Evolutionary conservation across 2,329 filamentous ascomycete genomes (phyloP).

Genomic region (Microsporum ferrugineum): DNA sequence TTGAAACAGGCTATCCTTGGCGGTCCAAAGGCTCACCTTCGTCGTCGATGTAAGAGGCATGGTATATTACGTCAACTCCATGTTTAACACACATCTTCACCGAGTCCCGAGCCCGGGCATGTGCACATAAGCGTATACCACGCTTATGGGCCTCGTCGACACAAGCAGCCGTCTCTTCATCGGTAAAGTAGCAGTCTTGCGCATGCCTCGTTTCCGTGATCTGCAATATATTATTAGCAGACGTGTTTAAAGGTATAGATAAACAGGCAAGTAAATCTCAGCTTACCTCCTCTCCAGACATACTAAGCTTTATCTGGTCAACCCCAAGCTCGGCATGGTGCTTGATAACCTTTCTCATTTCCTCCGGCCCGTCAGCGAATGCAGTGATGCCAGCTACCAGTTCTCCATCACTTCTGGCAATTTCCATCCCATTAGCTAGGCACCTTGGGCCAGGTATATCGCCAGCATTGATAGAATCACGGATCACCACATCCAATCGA

Average conservation of each 20-base stretch:
- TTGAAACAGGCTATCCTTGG: background rate
- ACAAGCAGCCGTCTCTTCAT: slow-evolving; percentile 38
- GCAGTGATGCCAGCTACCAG: slow-evolving; percentile 35
- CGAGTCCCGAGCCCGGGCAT: slow-evolving; percentile 36
- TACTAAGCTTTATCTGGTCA: slow-evolving; percentile 37
- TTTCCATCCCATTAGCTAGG: slow-evolving; percentile 41
- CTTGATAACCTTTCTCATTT: slow-evolving; percentile 32
- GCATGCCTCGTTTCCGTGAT: slow-evolving; percentile 26
- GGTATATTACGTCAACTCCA: slow-evolving; percentile 40
- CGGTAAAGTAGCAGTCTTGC: slow-evolving; percentile 37
- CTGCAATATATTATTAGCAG: slow-evolving; percentile 9
- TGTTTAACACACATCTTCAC: slow-evolving; percentile 36
- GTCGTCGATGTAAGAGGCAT: slow-evolving; percentile 37
- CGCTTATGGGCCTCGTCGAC: slow-evolving; percentile 37
- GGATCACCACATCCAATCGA: slow-evolving; percentile 37
- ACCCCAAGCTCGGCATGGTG: slow-evolving; percentile 30
- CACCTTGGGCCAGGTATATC: slow-evolving; percentile 39
- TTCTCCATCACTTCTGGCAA: slow-evolving; percentile 36
- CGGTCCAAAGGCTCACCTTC: slow-evolving; percentile 13
- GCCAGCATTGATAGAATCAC: slow-evolving; percentile 41
- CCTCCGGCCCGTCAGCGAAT: slow-evolving; percentile 32
- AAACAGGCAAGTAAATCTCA: background rate
- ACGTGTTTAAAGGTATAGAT: background rate
- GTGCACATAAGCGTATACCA: slow-evolving; percentile 31
- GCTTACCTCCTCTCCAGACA: slow-evolving; percentile 30